Percentiles rank a stretch among this genome's conserved stretches.
Conservation (phyloP, 768 basidiomycete species). For the Pleurotus giganteus region DNA sequence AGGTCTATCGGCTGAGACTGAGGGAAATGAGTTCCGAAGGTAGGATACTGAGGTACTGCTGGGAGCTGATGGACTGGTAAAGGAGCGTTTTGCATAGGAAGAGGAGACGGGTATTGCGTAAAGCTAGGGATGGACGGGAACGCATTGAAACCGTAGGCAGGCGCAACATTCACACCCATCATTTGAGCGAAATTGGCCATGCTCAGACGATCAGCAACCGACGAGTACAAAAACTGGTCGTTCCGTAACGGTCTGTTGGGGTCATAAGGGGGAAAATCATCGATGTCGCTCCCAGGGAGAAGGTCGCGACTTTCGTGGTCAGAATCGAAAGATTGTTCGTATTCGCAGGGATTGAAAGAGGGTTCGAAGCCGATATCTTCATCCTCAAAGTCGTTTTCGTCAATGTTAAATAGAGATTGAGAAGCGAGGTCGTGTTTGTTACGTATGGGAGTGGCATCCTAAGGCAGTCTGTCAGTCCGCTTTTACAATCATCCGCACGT, state of each 20-base stretch:
- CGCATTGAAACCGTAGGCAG: neutral
- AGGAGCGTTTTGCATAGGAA: neutral
- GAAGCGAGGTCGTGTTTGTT: slow-evolving; percentile 2
- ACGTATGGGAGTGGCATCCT: slow-evolving; percentile 1
- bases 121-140: neutral
- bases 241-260: neutral
- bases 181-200: slow-evolving; percentile 1
- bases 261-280: neutral
- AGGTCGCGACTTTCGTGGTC: neutral
- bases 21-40: slow-evolving; percentile 1
- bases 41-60: neutral
- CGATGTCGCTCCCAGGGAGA: neutral
- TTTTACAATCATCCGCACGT: too few relatives aligned
- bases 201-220: neutral
- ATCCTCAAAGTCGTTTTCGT: slow-evolving; percentile 65
- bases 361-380: slow-evolving; percentile 18
- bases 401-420: slow-evolving; percentile 60
- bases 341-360: slow-evolving; percentile 21
- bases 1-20: neutral
- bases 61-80: neutral
- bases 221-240: slow-evolving; percentile 2
- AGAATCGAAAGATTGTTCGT: slow-evolving; percentile 19
- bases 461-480: too few relatives aligned
- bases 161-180: neutral
- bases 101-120: slow-evolving; percentile 1